These are phyloP conservation scores for Acanthamoeba castellanii DNA, from an alignment of 208 protist species.

Conservation along the genomic window DNA sequence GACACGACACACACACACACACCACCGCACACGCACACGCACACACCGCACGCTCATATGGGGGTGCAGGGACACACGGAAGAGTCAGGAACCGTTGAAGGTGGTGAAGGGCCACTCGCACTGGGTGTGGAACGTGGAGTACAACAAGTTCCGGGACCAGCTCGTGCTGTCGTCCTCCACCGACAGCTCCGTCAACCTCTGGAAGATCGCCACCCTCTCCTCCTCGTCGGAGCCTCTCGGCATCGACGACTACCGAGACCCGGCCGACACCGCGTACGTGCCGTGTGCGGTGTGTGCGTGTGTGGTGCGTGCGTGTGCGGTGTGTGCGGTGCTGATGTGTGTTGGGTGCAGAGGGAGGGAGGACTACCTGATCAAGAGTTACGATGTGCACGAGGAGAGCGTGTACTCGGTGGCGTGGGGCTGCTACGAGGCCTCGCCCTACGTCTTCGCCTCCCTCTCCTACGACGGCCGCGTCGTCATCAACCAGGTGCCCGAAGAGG, in stretches of 20 bases:
- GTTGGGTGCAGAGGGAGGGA: not conserved
- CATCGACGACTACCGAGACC: not conserved
- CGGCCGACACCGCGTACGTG: not conserved
- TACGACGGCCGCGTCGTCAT: slow-evolving; percentile 68
- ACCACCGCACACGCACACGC: too few species aligned
- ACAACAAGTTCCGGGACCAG: slow-evolving; percentile 65
- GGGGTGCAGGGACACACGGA: not conserved
- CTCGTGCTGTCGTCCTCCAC: slow-evolving; percentile 51
- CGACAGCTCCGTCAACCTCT: slow-evolving; percentile 58
- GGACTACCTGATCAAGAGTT: slow-evolving; percentile 65
- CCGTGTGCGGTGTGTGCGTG: not conserved
- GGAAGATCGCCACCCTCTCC: slow-evolving; percentile 55
- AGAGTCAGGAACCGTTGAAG: slow-evolving; percentile 11
- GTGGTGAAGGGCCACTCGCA: slow-evolving; percentile 41
- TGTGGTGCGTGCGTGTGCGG: not conserved
- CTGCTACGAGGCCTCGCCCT: slow-evolving; percentile 25
- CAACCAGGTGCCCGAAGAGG: slow-evolving; percentile 61
- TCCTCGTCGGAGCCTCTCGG: not conserved
- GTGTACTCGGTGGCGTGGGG: slow-evolving; percentile 71
- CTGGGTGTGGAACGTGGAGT: slow-evolving; percentile 67
- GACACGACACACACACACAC: too few species aligned
- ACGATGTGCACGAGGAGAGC: slow-evolving; percentile 69
- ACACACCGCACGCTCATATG: too few species aligned
- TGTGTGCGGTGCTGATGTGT: too few species aligned
- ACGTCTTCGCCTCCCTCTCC: slow-evolving; percentile 64